These are phyloP conservation scores for Delonix regia DNA, from an alignment of 306 rosid genomes.

Conservation along the genomic window DNA sequence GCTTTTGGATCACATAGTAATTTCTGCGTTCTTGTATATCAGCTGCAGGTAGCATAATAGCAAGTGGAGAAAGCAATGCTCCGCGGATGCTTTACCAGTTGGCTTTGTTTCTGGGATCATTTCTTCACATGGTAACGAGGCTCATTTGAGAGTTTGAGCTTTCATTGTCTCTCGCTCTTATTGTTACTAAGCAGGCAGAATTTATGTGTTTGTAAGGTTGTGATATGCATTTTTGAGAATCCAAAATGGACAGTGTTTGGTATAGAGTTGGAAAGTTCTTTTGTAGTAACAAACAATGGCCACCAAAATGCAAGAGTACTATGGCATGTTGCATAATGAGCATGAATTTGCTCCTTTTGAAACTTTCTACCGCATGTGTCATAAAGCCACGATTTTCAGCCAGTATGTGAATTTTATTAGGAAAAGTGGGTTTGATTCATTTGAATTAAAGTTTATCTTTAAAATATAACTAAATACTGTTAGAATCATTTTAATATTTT, in stretches of 20 bases:
- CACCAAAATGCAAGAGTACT: background rate
- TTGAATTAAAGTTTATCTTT: no score
- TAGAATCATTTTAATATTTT: no score
- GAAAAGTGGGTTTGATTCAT: no score
- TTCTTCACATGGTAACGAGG: conserved; percentile 17
- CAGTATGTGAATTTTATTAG: no score
- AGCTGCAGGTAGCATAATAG: conserved; percentile 57
- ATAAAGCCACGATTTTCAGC: no score
- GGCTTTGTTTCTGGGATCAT: conserved; percentile 31
- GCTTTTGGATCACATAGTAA: background rate
- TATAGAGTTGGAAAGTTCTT: background rate
- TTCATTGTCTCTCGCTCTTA: background rate
- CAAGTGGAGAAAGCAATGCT: conserved; percentile 41
- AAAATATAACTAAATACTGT: no score
- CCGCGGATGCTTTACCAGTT: conserved; percentile 31
- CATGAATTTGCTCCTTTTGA: background rate
- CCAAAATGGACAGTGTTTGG: conserved; percentile 14
- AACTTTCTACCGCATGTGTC: background rate
- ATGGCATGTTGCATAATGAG: conserved; percentile 15
- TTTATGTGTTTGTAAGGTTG: conserved; percentile 15
- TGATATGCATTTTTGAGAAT: conserved; percentile 20
- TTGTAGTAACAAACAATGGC: background rate
- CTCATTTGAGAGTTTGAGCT: conserved; percentile 26
- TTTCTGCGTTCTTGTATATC: conserved; percentile 27
- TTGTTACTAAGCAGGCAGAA: conserved; percentile 5